Percentiles rank a stretch among this genome's conserved stretches.
Evolutionary conservation across 2,329 filamentous ascomycete genomes (phyloP).

Genomic region (Madurella fahalii): DNA sequence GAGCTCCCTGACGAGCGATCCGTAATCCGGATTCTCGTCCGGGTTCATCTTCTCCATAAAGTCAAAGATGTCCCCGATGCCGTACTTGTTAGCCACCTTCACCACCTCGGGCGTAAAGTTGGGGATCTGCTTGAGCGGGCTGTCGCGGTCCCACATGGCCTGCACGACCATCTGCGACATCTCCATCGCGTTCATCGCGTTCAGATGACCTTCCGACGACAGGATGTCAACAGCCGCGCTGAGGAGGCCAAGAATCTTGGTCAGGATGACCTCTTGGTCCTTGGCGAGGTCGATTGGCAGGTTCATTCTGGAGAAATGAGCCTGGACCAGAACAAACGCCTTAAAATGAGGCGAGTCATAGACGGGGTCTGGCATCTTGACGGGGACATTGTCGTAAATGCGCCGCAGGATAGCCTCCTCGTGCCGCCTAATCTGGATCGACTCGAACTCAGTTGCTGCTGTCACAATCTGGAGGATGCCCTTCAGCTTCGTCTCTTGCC

Average conservation of each 20-base stretch:
- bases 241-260: slow-evolving; percentile 79
- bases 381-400: slow-evolving; percentile 90
- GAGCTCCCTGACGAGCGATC: slow-evolving; percentile 70
- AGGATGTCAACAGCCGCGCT: slow-evolving; percentile 93
- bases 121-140: slow-evolving; percentile 94
- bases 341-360: slow-evolving; percentile 98
- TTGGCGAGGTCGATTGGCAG: slow-evolving; percentile 92
- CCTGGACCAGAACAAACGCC: slow-evolving; percentile 92
- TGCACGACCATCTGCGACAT: slow-evolving; percentile 99
- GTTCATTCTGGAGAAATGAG: slow-evolving; percentile 96
- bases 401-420: slow-evolving; percentile 83
- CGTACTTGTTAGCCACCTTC: slow-evolving; percentile 69
- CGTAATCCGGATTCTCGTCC: slow-evolving; percentile 81
- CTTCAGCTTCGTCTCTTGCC: slow-evolving; percentile 87
- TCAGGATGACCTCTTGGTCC: slow-evolving; percentile 84
- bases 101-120: slow-evolving; percentile 84
- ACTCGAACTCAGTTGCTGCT: slow-evolving; percentile 93
- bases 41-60: slow-evolving; percentile 99
- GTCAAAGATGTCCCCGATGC: slow-evolving; percentile 89
- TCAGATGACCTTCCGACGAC: slow-evolving; percentile 91
- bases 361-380: slow-evolving; percentile 84
- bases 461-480: slow-evolving; percentile 95
- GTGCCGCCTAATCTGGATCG: slow-evolving; percentile 88
- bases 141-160: slow-evolving; percentile 98
- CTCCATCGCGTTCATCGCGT: slow-evolving; percentile 98